Evolutionary conservation across 306 rosid genomes (phyloP).

Genomic region (Amphicarpaea edgeworthii): DNA sequence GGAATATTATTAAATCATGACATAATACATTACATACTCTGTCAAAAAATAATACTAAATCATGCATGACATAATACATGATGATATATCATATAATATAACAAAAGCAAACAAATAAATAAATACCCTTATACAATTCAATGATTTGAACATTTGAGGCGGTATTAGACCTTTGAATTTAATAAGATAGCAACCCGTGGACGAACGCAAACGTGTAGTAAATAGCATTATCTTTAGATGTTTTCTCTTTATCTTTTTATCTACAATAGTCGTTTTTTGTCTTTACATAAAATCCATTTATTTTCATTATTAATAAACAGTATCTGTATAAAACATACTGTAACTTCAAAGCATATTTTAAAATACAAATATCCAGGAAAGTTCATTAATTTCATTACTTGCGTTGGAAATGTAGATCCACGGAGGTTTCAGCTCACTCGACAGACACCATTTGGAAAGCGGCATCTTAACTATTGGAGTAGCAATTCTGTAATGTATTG

Average conservation of each 20-base stretch:
- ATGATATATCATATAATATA: neutral
- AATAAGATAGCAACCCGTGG: too few relatives aligned
- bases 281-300: neutral
- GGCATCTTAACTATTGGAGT: conserved; percentile 65
- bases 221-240: too few relatives aligned
- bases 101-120: neutral
- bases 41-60: neutral
- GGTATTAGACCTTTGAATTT: neutral
- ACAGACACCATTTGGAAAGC: conserved; percentile 71
- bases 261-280: too few relatives aligned
- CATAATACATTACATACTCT: too few relatives aligned
- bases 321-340: neutral
- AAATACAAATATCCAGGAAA: neutral
- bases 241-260: too few relatives aligned
- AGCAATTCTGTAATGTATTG: conserved; percentile 53
- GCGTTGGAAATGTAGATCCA: conserved; percentile 52
- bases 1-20: too few relatives aligned
- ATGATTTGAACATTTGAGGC: neutral
- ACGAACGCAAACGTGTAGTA: too few relatives aligned
- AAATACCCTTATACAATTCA: neutral
- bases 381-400: neutral
- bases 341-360: neutral
- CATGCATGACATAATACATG: conserved; percentile 13
- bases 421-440: conserved; percentile 61
- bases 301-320: neutral